Percentiles rank a stretch among this genome's conserved stretches.
Evolutionary conservation across 2,329 filamentous ascomycete genomes (phyloP).

Genomic region (Alternaria sp.): DNA sequence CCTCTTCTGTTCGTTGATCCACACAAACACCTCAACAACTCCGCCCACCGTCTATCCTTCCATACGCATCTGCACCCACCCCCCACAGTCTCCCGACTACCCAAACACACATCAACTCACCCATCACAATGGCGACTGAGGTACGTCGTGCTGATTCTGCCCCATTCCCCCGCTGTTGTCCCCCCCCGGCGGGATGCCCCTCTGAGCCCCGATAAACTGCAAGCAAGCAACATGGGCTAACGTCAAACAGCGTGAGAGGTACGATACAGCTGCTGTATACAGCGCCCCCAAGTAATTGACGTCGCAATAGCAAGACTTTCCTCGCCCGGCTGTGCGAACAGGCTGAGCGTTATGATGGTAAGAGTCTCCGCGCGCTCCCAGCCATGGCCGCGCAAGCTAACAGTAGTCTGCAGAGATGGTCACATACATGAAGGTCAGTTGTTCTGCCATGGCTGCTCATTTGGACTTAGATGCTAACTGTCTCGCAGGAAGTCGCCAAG

Average conservation of each 20-base stretch:
- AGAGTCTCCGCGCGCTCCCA: slow-evolving; percentile 52
- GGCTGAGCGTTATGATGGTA: slow-evolving; percentile 98
- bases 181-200: slow-evolving; percentile 49
- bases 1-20: slow-evolving; percentile 34
- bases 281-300: slow-evolving; percentile 39
- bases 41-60: slow-evolving; percentile 36
- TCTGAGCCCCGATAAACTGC: slow-evolving; percentile 51
- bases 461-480: slow-evolving; percentile 45
- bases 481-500: slow-evolving; percentile 87
- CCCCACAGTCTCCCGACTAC: slow-evolving; percentile 25
- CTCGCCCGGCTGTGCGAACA: slow-evolving; percentile 99
- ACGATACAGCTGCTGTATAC: slow-evolving; percentile 37
- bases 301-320: slow-evolving; percentile 79
- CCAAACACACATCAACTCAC: slow-evolving; percentile 27
- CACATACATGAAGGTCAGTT: slow-evolving; percentile 90
- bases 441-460: slow-evolving; percentile 2
- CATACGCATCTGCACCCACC: slow-evolving; percentile 33
- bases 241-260: slow-evolving; percentile 60
- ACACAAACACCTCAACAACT: slow-evolving; percentile 38
- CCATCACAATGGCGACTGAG: slow-evolving; percentile 67
- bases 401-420: slow-evolving; percentile 78
- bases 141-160: slow-evolving; percentile 60
- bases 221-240: slow-evolving; percentile 48
- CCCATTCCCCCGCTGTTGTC: slow-evolving; percentile 48
- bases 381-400: slow-evolving; percentile 42